These are phyloP conservation scores for Tolypocladium endophyticum DNA, from an alignment of 2,329 filamentous ascomycete genomes.

Conservation along the genomic window DNA sequence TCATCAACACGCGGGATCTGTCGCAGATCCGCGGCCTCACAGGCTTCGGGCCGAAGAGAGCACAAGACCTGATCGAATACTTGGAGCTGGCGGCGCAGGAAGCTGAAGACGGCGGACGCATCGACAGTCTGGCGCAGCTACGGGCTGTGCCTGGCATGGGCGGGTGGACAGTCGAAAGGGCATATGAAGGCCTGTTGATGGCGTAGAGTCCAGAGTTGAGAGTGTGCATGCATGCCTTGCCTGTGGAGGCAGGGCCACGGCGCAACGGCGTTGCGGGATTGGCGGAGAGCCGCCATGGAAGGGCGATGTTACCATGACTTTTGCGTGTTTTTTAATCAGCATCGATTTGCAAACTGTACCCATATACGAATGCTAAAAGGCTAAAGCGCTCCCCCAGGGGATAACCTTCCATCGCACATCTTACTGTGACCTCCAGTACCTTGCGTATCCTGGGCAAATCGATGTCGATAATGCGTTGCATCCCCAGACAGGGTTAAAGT, in stretches of 20 bases:
- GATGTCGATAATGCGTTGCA: no score
- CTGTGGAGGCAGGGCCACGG: not conserved
- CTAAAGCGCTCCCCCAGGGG: no score
- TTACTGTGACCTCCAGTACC: no score
- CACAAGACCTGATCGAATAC: conserved; percentile 47
- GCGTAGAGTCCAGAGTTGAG: conserved; percentile 1
- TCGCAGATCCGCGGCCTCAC: conserved; percentile 54
- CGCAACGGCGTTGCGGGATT: not conserved
- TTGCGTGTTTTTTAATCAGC: not conserved
- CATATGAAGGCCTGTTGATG: conserved; percentile 35
- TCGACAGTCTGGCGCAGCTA: conserved; percentile 41
- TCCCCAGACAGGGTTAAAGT: no score
- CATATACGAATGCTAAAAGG: no score
- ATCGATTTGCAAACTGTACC: not conserved
- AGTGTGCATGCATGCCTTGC: not conserved
- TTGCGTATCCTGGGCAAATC: no score
- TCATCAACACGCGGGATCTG: conserved; percentile 65
- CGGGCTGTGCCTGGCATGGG: conserved; percentile 46
- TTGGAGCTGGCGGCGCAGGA: conserved; percentile 28
- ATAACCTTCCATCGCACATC: no score
- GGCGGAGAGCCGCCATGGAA: not conserved
- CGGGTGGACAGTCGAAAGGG: conserved; percentile 43
- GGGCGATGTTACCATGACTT: not conserved
- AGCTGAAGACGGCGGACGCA: conserved; percentile 27
- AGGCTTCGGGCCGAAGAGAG: conserved; percentile 65